These are phyloP conservation scores for Durio zibethinus DNA, from an alignment of 345 rosid species.

Conservation along the genomic window DNA sequence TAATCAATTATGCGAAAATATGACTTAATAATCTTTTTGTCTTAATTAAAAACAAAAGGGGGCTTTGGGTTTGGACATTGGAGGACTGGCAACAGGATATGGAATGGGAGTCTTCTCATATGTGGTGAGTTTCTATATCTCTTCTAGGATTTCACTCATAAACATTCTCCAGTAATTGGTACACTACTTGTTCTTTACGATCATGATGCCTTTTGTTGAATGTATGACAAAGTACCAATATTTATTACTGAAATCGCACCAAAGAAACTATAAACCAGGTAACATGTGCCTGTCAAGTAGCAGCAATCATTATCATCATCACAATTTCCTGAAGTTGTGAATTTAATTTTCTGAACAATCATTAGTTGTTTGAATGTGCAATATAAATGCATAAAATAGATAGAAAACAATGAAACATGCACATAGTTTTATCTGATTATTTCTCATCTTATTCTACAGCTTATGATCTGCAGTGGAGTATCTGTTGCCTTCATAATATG, in stretches of 20 bases:
- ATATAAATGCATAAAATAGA: neutral
- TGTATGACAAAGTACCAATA: slow-evolving; percentile 62
- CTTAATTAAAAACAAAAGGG: slow-evolving; percentile 43
- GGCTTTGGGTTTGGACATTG: slow-evolving; percentile 54
- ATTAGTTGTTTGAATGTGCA: neutral
- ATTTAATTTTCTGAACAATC: neutral
- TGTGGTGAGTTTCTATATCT: slow-evolving; percentile 49
- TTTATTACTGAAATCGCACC: slow-evolving; percentile 92
- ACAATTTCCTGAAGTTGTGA: neutral
- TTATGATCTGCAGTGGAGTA: slow-evolving; percentile 69
- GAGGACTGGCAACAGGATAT: slow-evolving; percentile 78
- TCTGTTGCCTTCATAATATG: slow-evolving; percentile 85
- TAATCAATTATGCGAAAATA: neutral
- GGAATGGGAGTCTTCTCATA: slow-evolving; percentile 92
- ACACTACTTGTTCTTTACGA: neutral
- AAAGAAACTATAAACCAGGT: slow-evolving; percentile 74
- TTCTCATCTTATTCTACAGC: slow-evolving; percentile 38
- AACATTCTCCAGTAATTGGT: neutral
- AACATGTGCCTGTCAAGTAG: slow-evolving; percentile 12
- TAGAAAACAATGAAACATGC: neutral
- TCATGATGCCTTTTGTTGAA: slow-evolving; percentile 7
- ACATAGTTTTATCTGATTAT: neutral
- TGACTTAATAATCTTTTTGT: slow-evolving; percentile 7
- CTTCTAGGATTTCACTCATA: neutral
- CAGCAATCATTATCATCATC: neutral